Evolutionary conservation across 768 basidiomycete species (phyloP).

Genomic region (Lactarius hatsudake): DNA sequence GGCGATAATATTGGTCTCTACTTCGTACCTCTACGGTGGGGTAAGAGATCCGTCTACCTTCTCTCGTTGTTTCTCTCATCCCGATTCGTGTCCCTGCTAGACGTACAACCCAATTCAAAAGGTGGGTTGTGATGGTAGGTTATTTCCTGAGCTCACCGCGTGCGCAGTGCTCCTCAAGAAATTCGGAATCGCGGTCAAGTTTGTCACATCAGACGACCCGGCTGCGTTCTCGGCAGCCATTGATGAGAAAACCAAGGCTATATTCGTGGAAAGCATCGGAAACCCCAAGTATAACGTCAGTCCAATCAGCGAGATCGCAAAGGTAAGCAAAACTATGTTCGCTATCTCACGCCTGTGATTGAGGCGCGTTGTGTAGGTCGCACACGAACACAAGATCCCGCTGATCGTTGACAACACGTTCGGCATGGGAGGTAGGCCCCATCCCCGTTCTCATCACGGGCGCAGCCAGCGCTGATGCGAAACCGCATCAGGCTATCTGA

Average conservation of each 20-base stretch:
- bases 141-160: neutral
- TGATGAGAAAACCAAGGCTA: conserved; percentile 73
- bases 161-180: conserved; percentile 60
- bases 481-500: conserved; percentile 47
- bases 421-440: conserved; percentile 55
- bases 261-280: conserved; percentile 75
- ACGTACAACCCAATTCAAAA: conserved; percentile 71
- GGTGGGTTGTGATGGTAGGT: conserved; percentile 32
- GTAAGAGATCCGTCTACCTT: conserved; percentile 38
- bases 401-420: conserved; percentile 82
- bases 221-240: conserved; percentile 63
- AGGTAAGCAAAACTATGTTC: conserved; percentile 39
- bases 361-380: conserved; percentile 39
- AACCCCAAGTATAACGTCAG: conserved; percentile 71
- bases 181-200: conserved; percentile 63
- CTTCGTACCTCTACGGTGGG: conserved; percentile 67
- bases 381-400: conserved; percentile 69
- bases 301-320: conserved; percentile 66
- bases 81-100: conserved; percentile 31
- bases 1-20: conserved; percentile 81
- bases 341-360: neutral
- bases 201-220: conserved; percentile 54
- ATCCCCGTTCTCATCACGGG: neutral
- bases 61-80: neutral
- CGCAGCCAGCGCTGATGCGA: neutral